Evolutionary conservation across 148 eudicot species (phyloP).

Genomic region (Selenicereus undatus): DNA sequence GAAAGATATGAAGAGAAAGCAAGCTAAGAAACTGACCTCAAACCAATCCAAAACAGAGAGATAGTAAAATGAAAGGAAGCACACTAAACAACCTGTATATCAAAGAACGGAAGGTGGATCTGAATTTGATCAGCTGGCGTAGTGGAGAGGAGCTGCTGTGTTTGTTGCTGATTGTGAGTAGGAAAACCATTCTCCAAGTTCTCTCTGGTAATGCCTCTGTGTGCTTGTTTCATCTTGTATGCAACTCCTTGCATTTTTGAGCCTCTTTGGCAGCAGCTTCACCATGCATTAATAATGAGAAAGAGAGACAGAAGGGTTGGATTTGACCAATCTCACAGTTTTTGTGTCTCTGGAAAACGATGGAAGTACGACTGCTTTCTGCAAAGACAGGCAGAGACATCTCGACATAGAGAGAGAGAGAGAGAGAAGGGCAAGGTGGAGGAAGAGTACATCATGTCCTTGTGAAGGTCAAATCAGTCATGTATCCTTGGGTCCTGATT

Average conservation of each 20-base stretch:
- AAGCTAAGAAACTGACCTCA: not conserved
- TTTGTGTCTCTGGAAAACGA: conserved; percentile 1
- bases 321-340: not conserved
- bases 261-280: not conserved
- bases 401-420: not conserved
- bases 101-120: not conserved
- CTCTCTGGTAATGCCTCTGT: not conserved
- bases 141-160: conserved; percentile 3
- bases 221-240: conserved; percentile 1
- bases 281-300: conserved; percentile 20
- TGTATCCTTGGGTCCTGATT: conserved; percentile 21
- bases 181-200: conserved; percentile 13
- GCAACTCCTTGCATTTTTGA: not conserved
- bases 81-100: conserved; percentile 27
- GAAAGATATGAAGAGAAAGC: not conserved
- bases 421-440: not conserved
- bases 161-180: conserved; percentile 5
- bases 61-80: not conserved
- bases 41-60: not conserved
- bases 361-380: not conserved
- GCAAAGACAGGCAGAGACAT: not conserved
- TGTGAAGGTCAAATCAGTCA: conserved; percentile 33
- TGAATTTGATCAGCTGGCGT: conserved; percentile 31
- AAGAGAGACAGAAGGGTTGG: not conserved
- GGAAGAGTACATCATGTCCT: conserved; percentile 26